Evolutionary conservation across 306 rosid genomes (phyloP).

Genomic region (Malus fusca): DNA sequence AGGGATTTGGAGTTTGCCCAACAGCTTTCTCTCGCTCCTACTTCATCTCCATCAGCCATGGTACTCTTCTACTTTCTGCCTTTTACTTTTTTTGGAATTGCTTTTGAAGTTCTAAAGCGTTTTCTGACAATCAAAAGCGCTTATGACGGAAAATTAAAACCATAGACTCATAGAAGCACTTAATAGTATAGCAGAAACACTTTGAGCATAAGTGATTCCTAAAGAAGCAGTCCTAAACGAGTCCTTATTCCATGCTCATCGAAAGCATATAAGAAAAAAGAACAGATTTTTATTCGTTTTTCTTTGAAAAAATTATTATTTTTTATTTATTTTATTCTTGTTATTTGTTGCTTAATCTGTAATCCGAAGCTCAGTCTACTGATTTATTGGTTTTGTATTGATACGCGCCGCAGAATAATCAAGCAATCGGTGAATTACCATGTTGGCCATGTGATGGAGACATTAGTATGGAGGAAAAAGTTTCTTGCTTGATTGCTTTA

Average conservation of each 20-base stretch:
- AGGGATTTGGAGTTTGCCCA: conserved; percentile 34
- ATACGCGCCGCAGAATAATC: conserved; percentile 33
- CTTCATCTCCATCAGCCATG: conserved; percentile 14
- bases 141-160: not conserved
- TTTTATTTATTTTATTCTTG: not conserved
- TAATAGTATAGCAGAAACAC: not conserved
- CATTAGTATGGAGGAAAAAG: conserved; percentile 28
- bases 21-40: conserved; percentile 25
- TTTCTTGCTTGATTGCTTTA: conserved; percentile 48
- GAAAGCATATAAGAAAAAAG: not conserved
- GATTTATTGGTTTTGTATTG: not conserved
- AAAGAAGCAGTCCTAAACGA: not conserved
- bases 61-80: conserved; percentile 3
- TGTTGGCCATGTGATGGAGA: no score
- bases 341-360: not conserved
- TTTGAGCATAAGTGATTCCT: not conserved
- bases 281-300: not conserved
- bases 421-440: no score
- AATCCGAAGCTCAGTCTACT: conserved; percentile 1
- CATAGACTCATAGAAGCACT: not conserved
- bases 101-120: not conserved
- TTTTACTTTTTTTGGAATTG: not conserved
- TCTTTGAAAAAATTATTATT: not conserved
- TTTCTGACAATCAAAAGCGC: not conserved
- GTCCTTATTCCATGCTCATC: not conserved